Base-by-base conservation (phyloP, 495 filamentous ascomycete genomes). In the Friedmanniomyces endolithicus region DNA sequence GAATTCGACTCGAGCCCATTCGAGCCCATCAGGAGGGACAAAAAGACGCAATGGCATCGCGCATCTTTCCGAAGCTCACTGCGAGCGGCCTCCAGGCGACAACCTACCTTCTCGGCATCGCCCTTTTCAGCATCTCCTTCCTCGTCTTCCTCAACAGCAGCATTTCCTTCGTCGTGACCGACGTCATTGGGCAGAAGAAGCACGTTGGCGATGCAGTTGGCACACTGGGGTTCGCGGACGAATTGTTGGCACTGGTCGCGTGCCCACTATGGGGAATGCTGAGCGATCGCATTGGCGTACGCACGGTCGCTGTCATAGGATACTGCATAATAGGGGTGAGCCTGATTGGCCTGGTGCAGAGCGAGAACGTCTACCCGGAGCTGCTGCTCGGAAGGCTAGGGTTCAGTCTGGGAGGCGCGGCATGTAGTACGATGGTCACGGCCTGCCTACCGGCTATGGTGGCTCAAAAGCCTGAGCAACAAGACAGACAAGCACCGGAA, bases 91-190 rank as follows among this genome's bases (percentile, higher is more conserved):
- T 81, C 8, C 92, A 98, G 66, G 84, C 84, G 1, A 67, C 79
- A 40, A 87, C 88, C 16, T 99, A 99, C 66, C 78, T 99, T 29
- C 71, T 92, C 45, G 87, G 81, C 55, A 86, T 97, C 59, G 88
- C 87, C 48, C 83, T 95, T 23, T 96, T 95, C 74, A 90, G 85
- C 61, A 99, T 99, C 63, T 85, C 87, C 33, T 95, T 97, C 72
- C 80, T 99, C 52, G 92, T 99, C 47, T 99, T 96, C 74, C 83
- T 99, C 60, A 99, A 97, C 71, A 85, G 84, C 61, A 85, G 85
- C 62, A 74, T 97, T 53, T 90, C 87, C 31, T 99, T 97, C 70
- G 88, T 97, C 49, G 85, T 97, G 58, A 95, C 89, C 8, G 86
- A 95, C 68, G 74, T 94, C 35, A 81, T 99, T 52, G 86, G 86